Conservation (phyloP, 192 early-diverging fungal species). For the Gonapodya prolifera region DNA sequence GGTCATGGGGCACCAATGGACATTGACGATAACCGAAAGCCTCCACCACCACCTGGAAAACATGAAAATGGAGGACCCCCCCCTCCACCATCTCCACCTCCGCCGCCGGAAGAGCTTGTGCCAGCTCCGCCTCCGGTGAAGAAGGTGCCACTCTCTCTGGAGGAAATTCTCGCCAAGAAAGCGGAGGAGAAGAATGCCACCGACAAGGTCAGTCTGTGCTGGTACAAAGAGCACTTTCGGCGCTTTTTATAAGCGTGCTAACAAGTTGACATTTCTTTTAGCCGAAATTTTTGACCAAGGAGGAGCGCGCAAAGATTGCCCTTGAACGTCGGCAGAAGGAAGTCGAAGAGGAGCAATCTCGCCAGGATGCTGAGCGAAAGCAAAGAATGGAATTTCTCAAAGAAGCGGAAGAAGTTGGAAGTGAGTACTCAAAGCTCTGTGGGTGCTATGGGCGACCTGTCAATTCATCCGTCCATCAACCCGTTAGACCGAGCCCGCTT, state of each 20-base stretch:
- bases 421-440: too few species aligned
- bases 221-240: background rate
- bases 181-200: constrained; percentile 45
- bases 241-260: background rate
- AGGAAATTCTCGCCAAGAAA: constrained; percentile 58
- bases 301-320: constrained; percentile 75
- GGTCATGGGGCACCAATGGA: too few species aligned
- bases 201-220: constrained; percentile 31
- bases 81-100: too few species aligned
- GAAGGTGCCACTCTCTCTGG: constrained; percentile 61
- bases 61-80: too few species aligned
- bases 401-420: constrained; percentile 11
- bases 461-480: too few species aligned
- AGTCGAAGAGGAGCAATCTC: constrained; percentile 53
- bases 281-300: constrained; percentile 82
- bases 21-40: too few species aligned
- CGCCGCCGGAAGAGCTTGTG: too few species aligned
- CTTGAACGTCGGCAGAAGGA: constrained; percentile 69
- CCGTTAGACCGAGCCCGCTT: too few species aligned
- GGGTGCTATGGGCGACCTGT: too few species aligned
- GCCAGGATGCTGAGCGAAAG: constrained; percentile 52
- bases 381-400: constrained; percentile 36
- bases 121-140: too few species aligned
- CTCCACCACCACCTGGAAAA: too few species aligned
- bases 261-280: too few species aligned